Evolutionary conservation across 2,329 filamentous ascomycete species (phyloP), one percentile per base, ranked within the genome.

Genomic region (Didymella lethalis): DNA sequence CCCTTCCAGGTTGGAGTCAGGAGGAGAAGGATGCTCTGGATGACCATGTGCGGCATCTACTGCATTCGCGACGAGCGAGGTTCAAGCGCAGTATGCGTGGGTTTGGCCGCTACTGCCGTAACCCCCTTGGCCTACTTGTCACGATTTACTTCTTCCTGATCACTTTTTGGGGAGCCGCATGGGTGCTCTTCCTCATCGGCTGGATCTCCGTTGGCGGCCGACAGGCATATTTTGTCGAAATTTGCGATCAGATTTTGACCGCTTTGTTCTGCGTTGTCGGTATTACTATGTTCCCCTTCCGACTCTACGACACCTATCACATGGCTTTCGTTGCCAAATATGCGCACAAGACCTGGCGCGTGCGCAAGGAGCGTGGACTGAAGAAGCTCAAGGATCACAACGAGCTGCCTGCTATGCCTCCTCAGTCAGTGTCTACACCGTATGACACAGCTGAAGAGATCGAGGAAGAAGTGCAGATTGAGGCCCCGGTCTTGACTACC

Each of bases 91-190:
- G 84, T 25, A 86, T 93, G 86, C 89, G 87, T 69, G 92, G 91
- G 0, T 96, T 96, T 69, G 86, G 87, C 3, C 87, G 93, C 77
- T 96, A 96, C 67, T 83, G 93, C 12, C 84, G 85, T 40, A 73
- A 68, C 83, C 84, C 92, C 0, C 83, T 96, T 14, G 92, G 92
- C 1, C 91, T 95, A 70, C 85, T 93, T 59, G 90, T 96, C 49
- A 93, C 91, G 0, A 78, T 96, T 2, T 96, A 96, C 76, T 92
- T 91, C n/a, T 89, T 86, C 7, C 81, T 94, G n/a, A 92, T 96
- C 64, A 95, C 91, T 0, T 83, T 93, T 1, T 96, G 95, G 72
- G 92, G 92, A 68, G 82, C 93, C 18, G 90, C 90, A 0, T 96
- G 92, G 92, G 92, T 96, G 0, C 84, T 96, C 20, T 95, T 94